Evolutionary conservation across 805 yeast genomes (phyloP).

Genomic region (Candida corydali): DNA sequence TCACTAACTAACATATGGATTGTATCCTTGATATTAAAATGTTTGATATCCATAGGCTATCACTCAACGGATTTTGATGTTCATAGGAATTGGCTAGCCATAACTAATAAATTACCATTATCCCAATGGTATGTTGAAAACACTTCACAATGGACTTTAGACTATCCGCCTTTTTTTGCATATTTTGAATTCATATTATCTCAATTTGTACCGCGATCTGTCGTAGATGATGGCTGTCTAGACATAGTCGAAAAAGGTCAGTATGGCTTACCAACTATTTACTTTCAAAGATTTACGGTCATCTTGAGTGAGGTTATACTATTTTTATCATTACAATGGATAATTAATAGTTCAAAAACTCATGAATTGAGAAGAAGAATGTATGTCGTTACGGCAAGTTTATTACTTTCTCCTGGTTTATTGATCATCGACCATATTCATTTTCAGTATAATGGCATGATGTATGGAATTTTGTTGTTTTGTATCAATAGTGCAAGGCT

Average conservation of each 20-base stretch:
- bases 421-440: constrained; percentile 92
- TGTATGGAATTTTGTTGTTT: constrained; percentile 77
- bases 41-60: constrained; percentile 53
- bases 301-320: constrained; percentile 70
- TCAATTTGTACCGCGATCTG: constrained; percentile 61
- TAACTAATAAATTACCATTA: constrained; percentile 73
- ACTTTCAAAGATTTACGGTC: constrained; percentile 81
- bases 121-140: constrained; percentile 78
- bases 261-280: constrained; percentile 75
- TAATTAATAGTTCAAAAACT: constrained; percentile 44
- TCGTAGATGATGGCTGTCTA: constrained; percentile 71
- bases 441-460: constrained; percentile 93
- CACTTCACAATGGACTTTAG: constrained; percentile 87
- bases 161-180: constrained; percentile 97
- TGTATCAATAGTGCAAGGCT: constrained; percentile 70
- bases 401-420: constrained; percentile 85
- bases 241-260: constrained; percentile 60
- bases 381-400: constrained; percentile 75
- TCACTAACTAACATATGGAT: constrained; percentile 35
- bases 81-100: constrained; percentile 95
- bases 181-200: constrained; percentile 85
- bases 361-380: constrained; percentile 43
- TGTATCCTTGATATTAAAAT: constrained; percentile 29
- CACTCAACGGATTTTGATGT: constrained; percentile 97
- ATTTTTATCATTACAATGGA: constrained; percentile 68